Base-by-base conservation (phyloP, 2,329 filamentous ascomycete species). In the Ophiosphaerella narmari region DNA sequence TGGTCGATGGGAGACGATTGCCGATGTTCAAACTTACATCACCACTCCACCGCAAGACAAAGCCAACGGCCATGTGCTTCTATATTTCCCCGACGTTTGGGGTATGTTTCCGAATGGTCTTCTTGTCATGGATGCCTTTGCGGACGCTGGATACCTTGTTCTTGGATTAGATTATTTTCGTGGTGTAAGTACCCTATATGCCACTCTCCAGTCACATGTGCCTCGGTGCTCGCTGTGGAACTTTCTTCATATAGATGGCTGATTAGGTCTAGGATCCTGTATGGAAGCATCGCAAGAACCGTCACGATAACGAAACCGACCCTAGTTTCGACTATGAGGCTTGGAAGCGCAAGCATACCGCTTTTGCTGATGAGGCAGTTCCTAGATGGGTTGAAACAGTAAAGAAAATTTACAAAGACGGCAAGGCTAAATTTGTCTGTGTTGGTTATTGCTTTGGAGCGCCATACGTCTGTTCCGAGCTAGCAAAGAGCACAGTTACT, bases 1-100 rank as follows among this genome's bases (percentile, higher is more conserved):
- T 41, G 77, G 77, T 2, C 59, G 46, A 4, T 63, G 68, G 16
- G 65, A 67, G 21, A 68, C 58, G 1, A 65, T 78, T 33, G 59
- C 61, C 23, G 69, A 67, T 5, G 59, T 75, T 3, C 66, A 73
- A n/a, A 77, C 75, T 0, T 78, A 78, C 53, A 63, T 77, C 26
- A 53, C 63, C 1, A 58, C 43, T 12, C 73, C 65, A 13, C 39
- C 52, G 33, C 41, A 51, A 11, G 63, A 50, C 7, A 71, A 65
- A 26, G 51, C 65, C 4, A 78, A 78, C 50, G 76, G 76, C 1
- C 61, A 78, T 50, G 60, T 79, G 29, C 44, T 80, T 5, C 62
- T 80, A 3, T 79, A 77, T 61, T 79, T 77, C 56, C 76, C 77
- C 0, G 77, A 79, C 48, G 73, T 78, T 4, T 77, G 68, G 66